Conservation (phyloP, 2,329 filamentous ascomycete species). For the Endothia cerciana region DNA sequence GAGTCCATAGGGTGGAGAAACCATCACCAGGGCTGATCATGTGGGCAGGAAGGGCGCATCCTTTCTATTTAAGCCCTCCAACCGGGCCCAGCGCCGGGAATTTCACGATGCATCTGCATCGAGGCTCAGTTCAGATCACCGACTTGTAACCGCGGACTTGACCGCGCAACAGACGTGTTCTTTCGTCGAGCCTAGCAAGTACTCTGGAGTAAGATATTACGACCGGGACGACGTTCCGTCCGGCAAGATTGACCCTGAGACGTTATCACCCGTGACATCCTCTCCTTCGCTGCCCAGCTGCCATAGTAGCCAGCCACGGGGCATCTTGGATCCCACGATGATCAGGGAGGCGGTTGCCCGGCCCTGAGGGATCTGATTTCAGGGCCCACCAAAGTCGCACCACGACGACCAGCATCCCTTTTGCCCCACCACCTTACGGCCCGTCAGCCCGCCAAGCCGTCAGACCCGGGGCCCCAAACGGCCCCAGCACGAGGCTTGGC, state of each 20-base stretch:
- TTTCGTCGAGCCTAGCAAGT: not conserved
- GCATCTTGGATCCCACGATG: not conserved
- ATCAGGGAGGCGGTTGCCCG: constrained; percentile 22
- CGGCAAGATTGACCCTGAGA: not conserved
- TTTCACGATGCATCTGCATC: constrained; percentile 9
- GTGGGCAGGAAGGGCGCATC: constrained; percentile 17
- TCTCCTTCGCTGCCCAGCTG: not conserved
- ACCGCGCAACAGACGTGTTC: not conserved
- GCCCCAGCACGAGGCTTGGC: not conserved
- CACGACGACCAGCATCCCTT: not conserved
- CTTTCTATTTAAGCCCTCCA: constrained; percentile 27
- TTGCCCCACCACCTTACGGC: constrained; percentile 28
- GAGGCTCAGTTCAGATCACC: constrained; percentile 15
- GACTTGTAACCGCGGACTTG: constrained; percentile 8
- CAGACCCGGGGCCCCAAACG: constrained; percentile 5
- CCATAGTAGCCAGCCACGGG: constrained; percentile 1
- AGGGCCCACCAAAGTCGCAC: constrained; percentile 18
- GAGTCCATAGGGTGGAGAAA: constrained; percentile 19
- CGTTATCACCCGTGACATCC: constrained; percentile 3
- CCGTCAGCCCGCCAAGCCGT: constrained; percentile 26
- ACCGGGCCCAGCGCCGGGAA: constrained; percentile 4
- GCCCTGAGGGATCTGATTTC: constrained; percentile 21
- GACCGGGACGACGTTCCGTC: constrained; percentile 14
- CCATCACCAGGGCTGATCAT: constrained; percentile 25
- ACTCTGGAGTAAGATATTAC: not conserved